phyloP scores from a whole-genome alignment of 164 flowering plant genomes.

The Vitis amurensis region DNA sequence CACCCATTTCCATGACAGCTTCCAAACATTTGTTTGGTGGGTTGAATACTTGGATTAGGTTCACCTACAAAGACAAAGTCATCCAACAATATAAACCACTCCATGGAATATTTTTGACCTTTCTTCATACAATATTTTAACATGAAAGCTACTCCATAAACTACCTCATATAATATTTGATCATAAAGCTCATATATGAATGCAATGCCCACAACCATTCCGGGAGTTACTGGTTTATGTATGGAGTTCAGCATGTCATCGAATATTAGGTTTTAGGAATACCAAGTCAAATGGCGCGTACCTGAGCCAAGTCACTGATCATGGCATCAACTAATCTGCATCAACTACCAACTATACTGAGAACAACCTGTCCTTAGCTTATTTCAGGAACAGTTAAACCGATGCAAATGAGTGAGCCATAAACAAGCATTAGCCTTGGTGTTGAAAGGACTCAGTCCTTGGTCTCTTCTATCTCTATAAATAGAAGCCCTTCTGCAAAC shows the following conservation, averaged over 20 bases:
- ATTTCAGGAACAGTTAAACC: neutral
- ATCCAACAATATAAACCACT: conserved; percentile 4
- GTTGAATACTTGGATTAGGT: conserved; percentile 12
- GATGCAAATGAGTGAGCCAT: neutral
- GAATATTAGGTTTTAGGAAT: no score
- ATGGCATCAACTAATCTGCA: neutral
- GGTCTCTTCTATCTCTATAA: conserved; percentile 2
- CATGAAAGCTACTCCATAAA: neutral
- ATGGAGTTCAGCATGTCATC: no score
- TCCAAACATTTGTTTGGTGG: neutral
- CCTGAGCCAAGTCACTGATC: no score
- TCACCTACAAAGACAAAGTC: neutral
- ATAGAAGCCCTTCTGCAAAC: neutral
- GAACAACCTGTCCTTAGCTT: neutral
- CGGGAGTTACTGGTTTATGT: no score
- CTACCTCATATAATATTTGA: neutral
- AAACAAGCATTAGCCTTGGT: neutral
- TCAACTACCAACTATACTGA: no score
- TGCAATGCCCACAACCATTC: no score
- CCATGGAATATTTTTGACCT: conserved; percentile 1
- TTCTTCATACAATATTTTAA: neutral
- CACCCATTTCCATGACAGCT: neutral
- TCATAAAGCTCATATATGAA: neutral
- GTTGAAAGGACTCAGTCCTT: neutral
- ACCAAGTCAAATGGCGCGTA: no score